Percentiles rank a stretch among this genome's conserved stretches.
These are phyloP conservation scores for Massarina eburnea DNA, from an alignment of 2,329 filamentous ascomycete species.

Conservation along the genomic window DNA sequence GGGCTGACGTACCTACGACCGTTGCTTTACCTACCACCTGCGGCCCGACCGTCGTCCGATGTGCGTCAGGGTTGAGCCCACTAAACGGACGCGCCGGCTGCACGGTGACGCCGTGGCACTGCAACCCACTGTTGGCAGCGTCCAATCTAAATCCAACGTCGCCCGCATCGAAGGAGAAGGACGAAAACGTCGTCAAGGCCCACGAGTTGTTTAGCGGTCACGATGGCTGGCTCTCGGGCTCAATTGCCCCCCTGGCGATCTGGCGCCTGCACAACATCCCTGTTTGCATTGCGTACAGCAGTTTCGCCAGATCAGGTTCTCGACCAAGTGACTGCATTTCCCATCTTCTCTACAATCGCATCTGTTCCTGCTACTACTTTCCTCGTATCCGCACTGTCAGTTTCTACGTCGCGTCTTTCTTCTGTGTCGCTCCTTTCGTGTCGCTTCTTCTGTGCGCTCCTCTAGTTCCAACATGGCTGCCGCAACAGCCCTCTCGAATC, in stretches of 20 bases:
- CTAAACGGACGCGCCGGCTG: not conserved
- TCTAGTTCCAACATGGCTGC: constrained; percentile 23
- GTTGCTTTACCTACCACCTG: no score
- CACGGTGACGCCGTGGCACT: not conserved
- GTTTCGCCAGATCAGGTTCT: constrained; percentile 10
- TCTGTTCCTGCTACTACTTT: constrained; percentile 6
- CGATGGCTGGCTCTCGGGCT: constrained; percentile 12
- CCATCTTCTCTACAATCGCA: constrained; percentile 4
- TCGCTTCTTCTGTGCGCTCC: not conserved
- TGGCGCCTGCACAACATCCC: constrained; percentile 9
- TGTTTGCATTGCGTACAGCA: constrained; percentile 15
- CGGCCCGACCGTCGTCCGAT: no score
- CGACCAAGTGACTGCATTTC: constrained; percentile 2
- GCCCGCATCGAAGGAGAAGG: not conserved
- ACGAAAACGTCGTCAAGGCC: no score
- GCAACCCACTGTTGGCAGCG: not conserved
- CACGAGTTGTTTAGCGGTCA: not conserved
- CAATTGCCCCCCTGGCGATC: constrained; percentile 16
- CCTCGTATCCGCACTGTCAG: constrained; percentile 3
- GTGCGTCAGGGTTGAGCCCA: not conserved
- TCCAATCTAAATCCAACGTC: not conserved
- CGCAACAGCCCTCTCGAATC: constrained; percentile 21
- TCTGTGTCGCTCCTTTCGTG: not conserved
- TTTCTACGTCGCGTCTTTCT: no score
- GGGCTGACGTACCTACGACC: no score